Evolutionary conservation across 192 early-diverging fungal genomes (phyloP).

Genomic region (Jimgerdemannia lactiflua): DNA sequence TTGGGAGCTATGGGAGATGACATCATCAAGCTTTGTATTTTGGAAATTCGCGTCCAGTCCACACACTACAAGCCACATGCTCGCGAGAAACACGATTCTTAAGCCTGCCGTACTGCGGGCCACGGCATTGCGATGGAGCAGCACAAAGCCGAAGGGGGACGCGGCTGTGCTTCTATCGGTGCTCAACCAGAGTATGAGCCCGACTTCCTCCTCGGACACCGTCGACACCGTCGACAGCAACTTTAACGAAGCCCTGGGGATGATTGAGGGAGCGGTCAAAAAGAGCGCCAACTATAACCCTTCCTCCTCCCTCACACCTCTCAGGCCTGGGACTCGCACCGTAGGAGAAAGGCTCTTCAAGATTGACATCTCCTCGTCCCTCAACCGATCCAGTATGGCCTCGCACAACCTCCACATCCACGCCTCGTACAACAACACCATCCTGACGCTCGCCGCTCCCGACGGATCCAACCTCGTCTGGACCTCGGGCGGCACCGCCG

Average conservation of each 20-base stretch:
- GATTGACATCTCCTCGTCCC: not conserved
- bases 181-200: too few relatives aligned
- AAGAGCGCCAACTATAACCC: not conserved
- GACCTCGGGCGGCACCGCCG: slow-evolving; percentile 77
- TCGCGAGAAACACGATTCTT: not conserved
- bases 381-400: not conserved
- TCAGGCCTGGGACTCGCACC: too few relatives aligned
- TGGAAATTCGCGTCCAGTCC: too few relatives aligned
- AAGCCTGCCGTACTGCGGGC: not conserved
- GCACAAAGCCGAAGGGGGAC: not conserved
- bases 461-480: slow-evolving; percentile 68
- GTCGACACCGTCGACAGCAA: not conserved
- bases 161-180: not conserved
- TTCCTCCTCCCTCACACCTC: not conserved
- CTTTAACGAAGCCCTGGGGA: too few relatives aligned
- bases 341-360: too few relatives aligned
- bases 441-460: slow-evolving; percentile 73
- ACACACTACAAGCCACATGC: not conserved
- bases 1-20: too few relatives aligned
- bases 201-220: not conserved
- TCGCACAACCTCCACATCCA: slow-evolving; percentile 45
- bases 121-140: not conserved
- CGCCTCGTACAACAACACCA: slow-evolving; percentile 82
- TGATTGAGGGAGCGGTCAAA: not conserved
- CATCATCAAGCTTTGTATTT: too few relatives aligned